Evolutionary conservation across 805 yeast species (phyloP), one percentile per base, ranked within the genome.

Genomic region (Barnettozyma botsteinii): DNA sequence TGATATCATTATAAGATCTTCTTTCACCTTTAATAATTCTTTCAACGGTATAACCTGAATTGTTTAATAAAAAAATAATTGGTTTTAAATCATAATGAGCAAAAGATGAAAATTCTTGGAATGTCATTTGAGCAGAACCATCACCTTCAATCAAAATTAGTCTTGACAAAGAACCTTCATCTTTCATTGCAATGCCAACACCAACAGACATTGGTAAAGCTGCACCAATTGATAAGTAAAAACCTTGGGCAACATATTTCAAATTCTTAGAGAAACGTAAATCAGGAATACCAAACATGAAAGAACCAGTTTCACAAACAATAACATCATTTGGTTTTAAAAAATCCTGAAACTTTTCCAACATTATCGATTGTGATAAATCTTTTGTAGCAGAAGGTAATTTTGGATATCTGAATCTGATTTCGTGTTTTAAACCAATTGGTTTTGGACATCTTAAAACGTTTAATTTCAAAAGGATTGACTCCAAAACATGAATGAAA

Each of bases 51-150:
- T 89, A 89, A 2, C 97, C 97, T 42, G 74, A 73, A 62, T 89
- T 89, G 64, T 89, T 89, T 62, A 87, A 66, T 38, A 89, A 61
- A 50, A 88, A 73, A 21, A 89, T 71, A 31, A 81, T 75, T 18
- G 95, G 86, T 27, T 73, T 74, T 31, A 82, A 67, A 15, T 69
- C 66, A 46, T 73, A 66, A 46, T 85, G 73, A 29, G 83, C 59
- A 54, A 74, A 76, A 3, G 85, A 70, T 1, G 86, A 75, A 36
- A 81, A 61, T 56, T 89, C 97, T 68, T 89, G 96, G 40, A 83
- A 69, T 5, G 96, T 87, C 95, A 89, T 85, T 66, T 86, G 95
- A 2, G 96, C 91, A 3, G 95, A 81, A 1, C 97, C 97, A 59
- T 89, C 97, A 41, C 97, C 96, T 66, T 85, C 88, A 14, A 86